Evolutionary conservation across 805 yeast species (phyloP).

Genomic region (Candida maesae): DNA sequence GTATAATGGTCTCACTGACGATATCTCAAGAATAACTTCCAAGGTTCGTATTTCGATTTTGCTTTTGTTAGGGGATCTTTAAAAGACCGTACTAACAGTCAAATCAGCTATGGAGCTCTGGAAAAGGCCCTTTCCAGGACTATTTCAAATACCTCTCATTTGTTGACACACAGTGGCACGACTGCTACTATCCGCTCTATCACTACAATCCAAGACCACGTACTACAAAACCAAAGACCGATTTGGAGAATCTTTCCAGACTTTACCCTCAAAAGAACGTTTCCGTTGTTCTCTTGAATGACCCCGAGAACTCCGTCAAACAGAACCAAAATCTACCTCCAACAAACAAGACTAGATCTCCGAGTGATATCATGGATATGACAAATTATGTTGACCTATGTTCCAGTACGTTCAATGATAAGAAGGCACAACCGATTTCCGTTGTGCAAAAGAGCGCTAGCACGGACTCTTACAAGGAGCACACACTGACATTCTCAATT

Average conservation of each 20-base stretch:
- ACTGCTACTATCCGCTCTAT: constrained; percentile 7
- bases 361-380: constrained; percentile 3
- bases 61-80: background rate
- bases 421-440: background rate
- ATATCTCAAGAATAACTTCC: background rate
- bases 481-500: constrained; percentile 4
- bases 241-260: background rate
- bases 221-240: background rate
- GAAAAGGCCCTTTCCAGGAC: constrained; percentile 1
- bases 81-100: constrained; percentile 1
- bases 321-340: background rate
- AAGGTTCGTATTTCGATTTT: too few relatives aligned
- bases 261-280: background rate
- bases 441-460: background rate
- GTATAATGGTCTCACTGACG: constrained; percentile 2
- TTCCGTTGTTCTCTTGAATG: background rate
- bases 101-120: constrained; percentile 7
- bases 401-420: constrained; percentile 1
- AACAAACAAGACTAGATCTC: background rate
- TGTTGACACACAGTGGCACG: constrained; percentile 18
- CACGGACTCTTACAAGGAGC: constrained; percentile 3
- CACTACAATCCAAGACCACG: constrained; percentile 13
- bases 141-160: constrained; percentile 16
- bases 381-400: constrained; percentile 1
- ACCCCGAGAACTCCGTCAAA: background rate